Evolutionary conservation across 768 basidiomycete species (phyloP).

Genomic region (Tephrocybe sp.): DNA sequence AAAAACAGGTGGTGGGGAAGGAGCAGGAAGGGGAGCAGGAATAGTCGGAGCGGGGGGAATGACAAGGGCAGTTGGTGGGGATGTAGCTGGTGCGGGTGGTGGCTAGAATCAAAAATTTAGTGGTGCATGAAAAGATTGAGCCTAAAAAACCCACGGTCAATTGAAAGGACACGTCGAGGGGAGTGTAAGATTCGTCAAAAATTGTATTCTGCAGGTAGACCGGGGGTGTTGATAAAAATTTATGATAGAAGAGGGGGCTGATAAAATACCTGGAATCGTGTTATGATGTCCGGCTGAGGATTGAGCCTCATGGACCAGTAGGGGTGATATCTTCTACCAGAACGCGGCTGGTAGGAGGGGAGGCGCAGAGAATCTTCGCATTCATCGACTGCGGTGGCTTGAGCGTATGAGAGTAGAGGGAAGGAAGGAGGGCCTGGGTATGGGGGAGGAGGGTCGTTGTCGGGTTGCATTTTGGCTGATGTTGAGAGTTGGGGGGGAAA

Average conservation of each 20-base stretch:
- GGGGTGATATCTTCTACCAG: neutral
- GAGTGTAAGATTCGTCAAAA: neutral
- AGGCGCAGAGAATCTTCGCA: conserved; percentile 1
- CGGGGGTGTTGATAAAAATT: neutral
- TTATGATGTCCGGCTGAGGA: neutral
- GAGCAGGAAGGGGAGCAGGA: neutral
- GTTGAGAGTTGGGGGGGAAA: neutral
- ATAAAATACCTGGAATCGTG: neutral
- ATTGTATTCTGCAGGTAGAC: neutral
- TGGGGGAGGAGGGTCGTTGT: conserved; percentile 2
- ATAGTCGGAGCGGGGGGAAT: neutral
- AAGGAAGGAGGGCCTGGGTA: neutral
- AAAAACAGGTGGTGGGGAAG: neutral
- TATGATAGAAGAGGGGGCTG: neutral
- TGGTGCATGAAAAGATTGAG: too few relatives aligned
- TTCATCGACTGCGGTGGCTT: neutral
- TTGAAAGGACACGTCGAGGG: neutral
- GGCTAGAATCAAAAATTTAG: neutral
- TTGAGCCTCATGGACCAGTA: neutral
- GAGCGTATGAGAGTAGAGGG: neutral
- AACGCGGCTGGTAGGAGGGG: neutral
- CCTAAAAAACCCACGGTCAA: neutral
- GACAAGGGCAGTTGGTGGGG: too few relatives aligned
- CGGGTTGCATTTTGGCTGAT: neutral
- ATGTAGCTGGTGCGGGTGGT: neutral